Base-by-base conservation (phyloP, 495 filamentous ascomycete species). In the Penicillium longicatenatum region DNA sequence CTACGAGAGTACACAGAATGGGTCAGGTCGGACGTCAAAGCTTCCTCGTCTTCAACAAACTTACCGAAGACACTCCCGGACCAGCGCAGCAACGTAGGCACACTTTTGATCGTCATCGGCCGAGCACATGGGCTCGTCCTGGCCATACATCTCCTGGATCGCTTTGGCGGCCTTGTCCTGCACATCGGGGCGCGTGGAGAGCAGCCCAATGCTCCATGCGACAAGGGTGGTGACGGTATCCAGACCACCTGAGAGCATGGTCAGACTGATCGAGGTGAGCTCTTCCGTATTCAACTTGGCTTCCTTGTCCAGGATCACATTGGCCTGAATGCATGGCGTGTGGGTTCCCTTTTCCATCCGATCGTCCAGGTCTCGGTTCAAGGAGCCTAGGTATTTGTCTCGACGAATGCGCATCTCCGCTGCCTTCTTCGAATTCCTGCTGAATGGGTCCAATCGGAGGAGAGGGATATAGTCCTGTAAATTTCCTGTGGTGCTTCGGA, bases 401-500 rank as follows among this genome's bases (percentile, higher is more conserved):
- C 86, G 74, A 16, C 86, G 76, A 42, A 75, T 64, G n/a, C 84
- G 74, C 76, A 86, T 82, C 56, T 84, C 79, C 17, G 76, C 75
- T 6, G 84, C 84, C 55, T 78, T 80, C 33, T 68, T 67, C 0
- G 79, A 78, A 6, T 76, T 80, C 19, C 65, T 63, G 55, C 66
- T 86, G 53, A 84, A 78, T 0, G 84, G 84, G 55, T 84, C 84
- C 14, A 86, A 61, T 1, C 84, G 75, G 31, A 89, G 62, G 0
- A 87, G 62, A 16, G 85, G 84, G 11, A 89, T 81, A 58, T 87
- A 87, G 53, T 89, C 85, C 62, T 87, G 84, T 20, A 84, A 58
- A 52, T 87, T 87, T 14, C 83, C 82, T 0, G 84, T 84, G 12
- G 84, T 87, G 35, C 78, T 83, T 26, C 84, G 73, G 51, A 86